A percentile compares a stretch with the other conserved stretches of the same genome.
These are phyloP conservation scores for Linnemannia schmuckeri DNA, from an alignment of 192 early-diverging fungal genomes.

Conservation along the genomic window DNA sequence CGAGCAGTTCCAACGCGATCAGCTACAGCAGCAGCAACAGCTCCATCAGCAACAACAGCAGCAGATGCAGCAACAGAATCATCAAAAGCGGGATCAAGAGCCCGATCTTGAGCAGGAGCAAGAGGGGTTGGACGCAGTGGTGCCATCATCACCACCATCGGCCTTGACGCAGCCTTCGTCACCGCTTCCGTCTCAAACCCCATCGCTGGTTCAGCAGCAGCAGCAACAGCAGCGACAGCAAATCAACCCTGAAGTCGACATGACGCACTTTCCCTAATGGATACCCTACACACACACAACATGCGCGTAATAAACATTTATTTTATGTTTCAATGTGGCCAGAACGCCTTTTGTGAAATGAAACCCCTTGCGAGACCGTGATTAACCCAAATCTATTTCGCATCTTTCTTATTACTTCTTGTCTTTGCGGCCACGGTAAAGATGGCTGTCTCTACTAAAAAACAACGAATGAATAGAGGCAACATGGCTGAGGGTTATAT, in stretches of 20 bases:
- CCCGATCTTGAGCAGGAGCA: neutral
- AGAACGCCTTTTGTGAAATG: neutral
- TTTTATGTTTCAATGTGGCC: neutral
- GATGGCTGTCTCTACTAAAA: too few species aligned
- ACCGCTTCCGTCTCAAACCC: neutral
- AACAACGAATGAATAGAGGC: too few species aligned
- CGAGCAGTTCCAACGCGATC: constrained; percentile 26
- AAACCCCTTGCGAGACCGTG: too few species aligned
- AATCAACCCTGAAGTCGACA: neutral
- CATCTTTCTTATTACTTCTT: too few species aligned
- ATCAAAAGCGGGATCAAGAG: neutral
- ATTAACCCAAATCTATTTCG: too few species aligned
- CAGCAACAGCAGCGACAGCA: neutral
- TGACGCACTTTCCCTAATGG: constrained; percentile 12
- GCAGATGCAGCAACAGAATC: constrained; percentile 13
- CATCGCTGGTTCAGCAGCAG: neutral
- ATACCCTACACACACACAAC: neutral
- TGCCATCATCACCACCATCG: neutral
- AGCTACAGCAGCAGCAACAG: constrained; percentile 19
- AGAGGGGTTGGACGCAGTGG: neutral
- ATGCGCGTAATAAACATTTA: neutral
- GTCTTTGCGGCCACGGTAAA: too few species aligned
- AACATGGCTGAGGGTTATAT: too few species aligned
- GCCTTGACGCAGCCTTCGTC: neutral
- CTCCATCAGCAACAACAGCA: constrained; percentile 26